A percentile compares a stretch with the other conserved stretches of the same genome.
Evolutionary conservation across 1,139 yeast genomes (phyloP).

Genomic region (Geotrichum aggregatum): DNA sequence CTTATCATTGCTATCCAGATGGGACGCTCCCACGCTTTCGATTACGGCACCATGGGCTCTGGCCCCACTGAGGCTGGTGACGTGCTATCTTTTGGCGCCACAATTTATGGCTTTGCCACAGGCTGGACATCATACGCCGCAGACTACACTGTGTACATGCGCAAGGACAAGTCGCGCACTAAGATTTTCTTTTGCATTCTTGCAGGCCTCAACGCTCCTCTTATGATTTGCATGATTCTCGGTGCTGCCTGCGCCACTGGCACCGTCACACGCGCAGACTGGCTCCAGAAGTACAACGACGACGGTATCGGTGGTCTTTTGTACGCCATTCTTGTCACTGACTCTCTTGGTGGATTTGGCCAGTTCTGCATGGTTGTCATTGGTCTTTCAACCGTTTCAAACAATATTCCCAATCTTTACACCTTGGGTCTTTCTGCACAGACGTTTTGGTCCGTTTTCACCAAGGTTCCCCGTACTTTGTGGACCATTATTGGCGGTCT

Average conservation of each 20-base stretch:
- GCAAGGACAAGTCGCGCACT: slow-evolving; percentile 52
- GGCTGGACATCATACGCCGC: slow-evolving; percentile 95
- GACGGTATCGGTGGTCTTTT: slow-evolving; percentile 78
- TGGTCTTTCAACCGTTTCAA: slow-evolving; percentile 80
- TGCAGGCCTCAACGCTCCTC: slow-evolving; percentile 62
- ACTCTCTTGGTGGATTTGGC: slow-evolving; percentile 84
- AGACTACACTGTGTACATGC: slow-evolving; percentile 87
- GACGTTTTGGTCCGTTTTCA: slow-evolving; percentile 69
- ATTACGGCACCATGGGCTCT: slow-evolving; percentile 43
- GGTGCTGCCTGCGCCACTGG: slow-evolving; percentile 89
- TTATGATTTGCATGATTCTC: slow-evolving; percentile 66
- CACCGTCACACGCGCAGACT: slow-evolving; percentile 41
- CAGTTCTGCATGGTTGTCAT: slow-evolving; percentile 81
- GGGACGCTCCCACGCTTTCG: slow-evolving; percentile 60
- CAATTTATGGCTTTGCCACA: slow-evolving; percentile 84
- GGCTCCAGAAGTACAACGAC: slow-evolving; percentile 50
- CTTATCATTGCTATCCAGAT: slow-evolving; percentile 74
- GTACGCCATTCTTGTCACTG: slow-evolving; percentile 67
- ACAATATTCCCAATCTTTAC: slow-evolving; percentile 90
- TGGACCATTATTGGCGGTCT: slow-evolving; percentile 80
- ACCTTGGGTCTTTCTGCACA: slow-evolving; percentile 83
- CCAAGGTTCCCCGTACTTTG: slow-evolving; percentile 68
- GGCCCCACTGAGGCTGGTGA: slow-evolving; percentile 60
- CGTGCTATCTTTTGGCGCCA: slow-evolving; percentile 79
- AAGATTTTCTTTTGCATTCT: slow-evolving; percentile 63